These are phyloP conservation scores for Candida freyschussii DNA, from an alignment of 1,139 yeast genomes.

Conservation along the genomic window DNA sequence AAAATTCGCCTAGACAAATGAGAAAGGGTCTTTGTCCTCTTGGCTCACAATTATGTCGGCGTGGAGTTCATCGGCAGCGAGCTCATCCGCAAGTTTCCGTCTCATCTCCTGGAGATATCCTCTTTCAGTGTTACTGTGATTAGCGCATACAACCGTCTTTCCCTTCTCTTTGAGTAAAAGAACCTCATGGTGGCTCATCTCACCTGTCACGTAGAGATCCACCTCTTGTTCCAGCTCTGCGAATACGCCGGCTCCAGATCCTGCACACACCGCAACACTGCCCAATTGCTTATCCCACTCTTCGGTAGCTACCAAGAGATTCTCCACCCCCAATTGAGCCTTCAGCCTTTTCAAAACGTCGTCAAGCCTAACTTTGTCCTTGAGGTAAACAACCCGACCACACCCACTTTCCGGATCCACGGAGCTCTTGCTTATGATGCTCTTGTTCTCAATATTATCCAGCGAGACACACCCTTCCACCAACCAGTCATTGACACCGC, in stretches of 20 bases:
- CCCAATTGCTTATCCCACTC: constrained; percentile 33
- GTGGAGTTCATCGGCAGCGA: constrained; percentile 21
- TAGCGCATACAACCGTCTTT: constrained; percentile 66
- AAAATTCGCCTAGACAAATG: constrained; percentile 13
- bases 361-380: constrained; percentile 38
- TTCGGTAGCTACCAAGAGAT: constrained; percentile 63
- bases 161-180: constrained; percentile 70
- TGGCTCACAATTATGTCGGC: constrained; percentile 40
- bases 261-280: constrained; percentile 88
- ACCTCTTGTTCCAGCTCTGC: constrained; percentile 37
- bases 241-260: constrained; percentile 77
- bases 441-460: constrained; percentile 22
- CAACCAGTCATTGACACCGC: constrained; percentile 93
- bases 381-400: constrained; percentile 67
- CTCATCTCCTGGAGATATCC: constrained; percentile 61
- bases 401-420: constrained; percentile 55
- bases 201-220: constrained; percentile 86
- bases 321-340: constrained; percentile 41
- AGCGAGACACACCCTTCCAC: constrained; percentile 48
- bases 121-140: constrained; percentile 90
- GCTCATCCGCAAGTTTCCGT: constrained; percentile 41
- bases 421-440: constrained; percentile 35
- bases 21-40: constrained; percentile 52
- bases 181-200: constrained; percentile 89
- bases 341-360: constrained; percentile 54